These are phyloP conservation scores for Fusarium marasasianum DNA, from an alignment of 2,329 filamentous ascomycete genomes.

Conservation along the genomic window DNA sequence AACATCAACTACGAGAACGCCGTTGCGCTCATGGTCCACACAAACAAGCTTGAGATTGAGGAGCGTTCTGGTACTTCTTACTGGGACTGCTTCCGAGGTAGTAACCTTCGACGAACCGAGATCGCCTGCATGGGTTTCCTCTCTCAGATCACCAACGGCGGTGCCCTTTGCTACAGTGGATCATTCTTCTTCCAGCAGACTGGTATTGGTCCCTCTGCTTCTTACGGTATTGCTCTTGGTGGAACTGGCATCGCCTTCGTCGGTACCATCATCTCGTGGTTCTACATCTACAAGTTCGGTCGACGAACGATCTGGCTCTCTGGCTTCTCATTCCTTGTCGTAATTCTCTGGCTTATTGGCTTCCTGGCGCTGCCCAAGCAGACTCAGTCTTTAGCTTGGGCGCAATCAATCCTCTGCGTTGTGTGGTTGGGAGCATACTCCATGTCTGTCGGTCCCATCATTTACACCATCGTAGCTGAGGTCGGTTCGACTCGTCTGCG, in stretches of 20 bases:
- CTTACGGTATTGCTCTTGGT: conserved; percentile 54
- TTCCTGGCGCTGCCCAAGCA: conserved; percentile 53
- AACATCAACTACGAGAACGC: conserved; percentile 50
- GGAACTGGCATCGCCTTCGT: conserved; percentile 56
- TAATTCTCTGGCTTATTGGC: conserved; percentile 56
- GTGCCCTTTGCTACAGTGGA: conserved; percentile 53
- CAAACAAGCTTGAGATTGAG: conserved; percentile 57
- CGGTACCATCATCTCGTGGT: conserved; percentile 55
- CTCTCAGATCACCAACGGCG: conserved; percentile 54
- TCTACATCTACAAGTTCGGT: conserved; percentile 54
- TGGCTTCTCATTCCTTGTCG: conserved; percentile 50
- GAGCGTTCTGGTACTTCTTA: conserved; percentile 52
- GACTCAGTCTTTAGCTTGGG: conserved; percentile 49
- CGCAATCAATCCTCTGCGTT: conserved; percentile 53
- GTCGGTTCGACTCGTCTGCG: conserved; percentile 54
- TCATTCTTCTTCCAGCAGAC: conserved; percentile 60
- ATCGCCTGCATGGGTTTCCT: conserved; percentile 55
- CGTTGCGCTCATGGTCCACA: conserved; percentile 55
- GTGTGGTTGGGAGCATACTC: conserved; percentile 57
- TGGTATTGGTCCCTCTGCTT: conserved; percentile 49
- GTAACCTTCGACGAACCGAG: conserved; percentile 57
- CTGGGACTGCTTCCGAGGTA: conserved; percentile 58
- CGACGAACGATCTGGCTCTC: conserved; percentile 54
- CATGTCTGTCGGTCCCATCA: conserved; percentile 56
- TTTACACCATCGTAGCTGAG: conserved; percentile 56